Evolutionary conservation across 495 filamentous ascomycete species (phyloP).

Genomic region (Xylona heveae): DNA sequence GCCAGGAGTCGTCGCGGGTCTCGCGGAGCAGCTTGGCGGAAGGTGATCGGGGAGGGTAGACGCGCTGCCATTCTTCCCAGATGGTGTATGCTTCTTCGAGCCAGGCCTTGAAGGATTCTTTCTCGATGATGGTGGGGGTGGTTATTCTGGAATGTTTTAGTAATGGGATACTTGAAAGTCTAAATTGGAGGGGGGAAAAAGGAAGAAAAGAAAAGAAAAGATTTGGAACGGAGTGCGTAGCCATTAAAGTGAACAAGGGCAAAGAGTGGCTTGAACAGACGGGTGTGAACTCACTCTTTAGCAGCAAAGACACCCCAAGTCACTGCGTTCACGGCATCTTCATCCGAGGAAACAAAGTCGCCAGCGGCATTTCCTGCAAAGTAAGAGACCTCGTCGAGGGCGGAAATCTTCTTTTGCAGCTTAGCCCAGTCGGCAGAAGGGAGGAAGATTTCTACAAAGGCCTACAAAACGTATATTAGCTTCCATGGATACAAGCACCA

Average conservation of each 20-base stretch:
- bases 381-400: slow-evolving; percentile 46
- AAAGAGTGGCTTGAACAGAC: not conserved
- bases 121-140: slow-evolving; percentile 93
- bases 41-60: slow-evolving; percentile 47
- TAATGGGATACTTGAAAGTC: not conserved
- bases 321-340: slow-evolving; percentile 64
- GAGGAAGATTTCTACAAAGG: slow-evolving; percentile 92
- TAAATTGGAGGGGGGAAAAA: not conserved
- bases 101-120: slow-evolving; percentile 89
- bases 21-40: slow-evolving; percentile 45
- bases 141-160: slow-evolving; percentile 31
- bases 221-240: no score
- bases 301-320: slow-evolving; percentile 94
- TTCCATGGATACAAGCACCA: no score
- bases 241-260: not conserved
- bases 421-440: slow-evolving; percentile 43
- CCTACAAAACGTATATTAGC: slow-evolving; percentile 10
- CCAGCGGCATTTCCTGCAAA: slow-evolving; percentile 60
- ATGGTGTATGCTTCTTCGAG: slow-evolving; percentile 89
- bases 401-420: slow-evolving; percentile 37
- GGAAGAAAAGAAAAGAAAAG: not conserved
- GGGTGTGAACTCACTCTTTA: slow-evolving; percentile 36
- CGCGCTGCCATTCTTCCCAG: slow-evolving; percentile 80
- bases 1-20: slow-evolving; percentile 49
- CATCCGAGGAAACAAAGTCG: slow-evolving; percentile 48